Base-by-base conservation (phyloP, 2,329 filamentous ascomycete genomes). In the Penicillium sp. region DNA sequence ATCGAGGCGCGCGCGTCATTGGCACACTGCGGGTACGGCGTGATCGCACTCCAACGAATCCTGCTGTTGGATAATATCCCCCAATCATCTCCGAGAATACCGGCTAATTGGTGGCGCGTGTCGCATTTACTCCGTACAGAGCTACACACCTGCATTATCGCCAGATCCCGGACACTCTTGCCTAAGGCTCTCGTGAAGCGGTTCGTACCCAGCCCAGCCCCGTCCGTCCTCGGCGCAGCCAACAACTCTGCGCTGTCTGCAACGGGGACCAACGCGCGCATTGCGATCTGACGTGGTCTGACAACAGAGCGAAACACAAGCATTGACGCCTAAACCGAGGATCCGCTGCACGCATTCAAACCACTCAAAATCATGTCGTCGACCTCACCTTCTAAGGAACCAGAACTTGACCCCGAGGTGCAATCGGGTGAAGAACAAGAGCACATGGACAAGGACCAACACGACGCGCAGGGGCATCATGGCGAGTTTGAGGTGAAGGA, bases 401-500 rank as follows among this genome's bases (percentile, higher is more conserved):
- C 80, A 71, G 85, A 95, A 82, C 89, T 92, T 83, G 93, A 96
- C 83, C 89, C 88, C 83, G 88, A 85, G 85, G 88, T 85, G 85
- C 90, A 91, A 83, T 95, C 92, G 82, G 92, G 94, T 81, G 90
- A 95, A 82, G 80, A 83, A 73, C 90, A 94, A 82, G 87, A 88
- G 83, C 88, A 88, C 85, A 95, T 96, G 90, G 92, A 95, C 71
- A 81, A 80, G 67, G 76, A 78, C 55, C 73, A 77, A 56, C 74
- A 76, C 81, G 89, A 92, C 76, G 82, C 83, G 75, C 83, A 83
- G 76, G 88, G 84, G 75, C 83, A 53, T 13, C 50, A 88, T 77
- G 86, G 91, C 78, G 93, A 97, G 81, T 96, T 97, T 75, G 93
- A 97, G 80, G 93, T 97, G 78, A 97, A 97, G 83, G 94, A 99